Evolutionary conservation across 495 filamentous ascomycete species (phyloP).

Genomic region (Tuber magnatum): DNA sequence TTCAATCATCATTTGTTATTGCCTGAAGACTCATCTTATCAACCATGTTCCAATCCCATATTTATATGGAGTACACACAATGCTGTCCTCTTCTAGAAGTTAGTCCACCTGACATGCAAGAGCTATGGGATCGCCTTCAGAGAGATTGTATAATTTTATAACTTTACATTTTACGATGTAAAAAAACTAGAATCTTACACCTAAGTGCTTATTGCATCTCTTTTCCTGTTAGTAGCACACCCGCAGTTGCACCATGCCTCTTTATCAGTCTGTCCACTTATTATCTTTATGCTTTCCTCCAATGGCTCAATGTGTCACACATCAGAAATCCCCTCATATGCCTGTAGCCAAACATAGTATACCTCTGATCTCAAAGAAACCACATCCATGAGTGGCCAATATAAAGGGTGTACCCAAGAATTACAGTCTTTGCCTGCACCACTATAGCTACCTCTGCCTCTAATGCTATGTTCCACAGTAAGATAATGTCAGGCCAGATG

Average conservation of each 20-base stretch:
- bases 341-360: background rate
- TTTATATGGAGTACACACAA: too few species aligned
- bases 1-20: too few species aligned
- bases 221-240: background rate
- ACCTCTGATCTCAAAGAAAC: background rate
- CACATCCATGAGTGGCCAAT: too few species aligned
- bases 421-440: too few species aligned
- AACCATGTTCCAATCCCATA: too few species aligned
- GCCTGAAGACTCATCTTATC: too few species aligned
- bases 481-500: too few species aligned
- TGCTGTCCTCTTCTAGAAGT: background rate
- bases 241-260: background rate
- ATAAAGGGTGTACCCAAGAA: too few species aligned
- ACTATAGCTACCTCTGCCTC: too few species aligned
- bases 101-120: background rate
- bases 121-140: too few species aligned
- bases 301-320: background rate
- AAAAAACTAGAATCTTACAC: background rate
- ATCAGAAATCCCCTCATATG: background rate
- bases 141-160: too few species aligned
- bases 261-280: background rate
- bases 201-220: background rate
- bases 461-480: too few species aligned
- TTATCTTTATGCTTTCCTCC: background rate
- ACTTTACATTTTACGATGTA: background rate